Percentiles rank a stretch among this genome's conserved stretches.
phyloP scores from a whole-genome alignment of 2,329 filamentous ascomycete species.

The Coniochaeta ligniaria region DNA sequence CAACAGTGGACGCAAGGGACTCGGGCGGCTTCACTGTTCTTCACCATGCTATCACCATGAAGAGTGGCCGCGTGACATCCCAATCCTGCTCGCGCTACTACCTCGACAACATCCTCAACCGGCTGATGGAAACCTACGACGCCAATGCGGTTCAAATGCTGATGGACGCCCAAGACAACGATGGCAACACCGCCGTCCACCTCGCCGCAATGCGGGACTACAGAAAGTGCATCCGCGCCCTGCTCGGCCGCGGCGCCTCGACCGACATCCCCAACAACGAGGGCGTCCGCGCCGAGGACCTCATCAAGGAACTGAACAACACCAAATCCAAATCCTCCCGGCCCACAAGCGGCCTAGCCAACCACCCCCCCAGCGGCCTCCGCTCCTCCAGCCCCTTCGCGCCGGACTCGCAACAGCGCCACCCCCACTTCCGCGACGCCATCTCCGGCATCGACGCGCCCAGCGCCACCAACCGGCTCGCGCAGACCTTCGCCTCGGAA shows the following conservation, averaged over 20 bases:
- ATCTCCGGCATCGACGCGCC: constrained; percentile 23
- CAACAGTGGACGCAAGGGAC: constrained; percentile 74
- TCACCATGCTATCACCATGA: constrained; percentile 88
- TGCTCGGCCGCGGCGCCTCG: constrained; percentile 72
- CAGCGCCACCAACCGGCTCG: constrained; percentile 28
- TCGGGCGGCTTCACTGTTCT: constrained; percentile 81
- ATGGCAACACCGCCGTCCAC: constrained; percentile 81
- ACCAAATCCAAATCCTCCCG: constrained; percentile 51
- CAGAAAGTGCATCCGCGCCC: constrained; percentile 77
- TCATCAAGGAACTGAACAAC: constrained; percentile 71
- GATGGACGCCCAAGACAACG: constrained; percentile 74
- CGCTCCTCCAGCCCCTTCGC: constrained; percentile 70
- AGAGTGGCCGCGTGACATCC: constrained; percentile 71
- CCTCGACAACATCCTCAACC: constrained; percentile 83
- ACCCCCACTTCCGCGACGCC: constrained; percentile 45
- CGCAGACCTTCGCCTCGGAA: constrained; percentile 46
- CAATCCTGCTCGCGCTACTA: constrained; percentile 90
- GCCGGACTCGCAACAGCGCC: constrained; percentile 48
- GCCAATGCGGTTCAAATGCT: constrained; percentile 70
- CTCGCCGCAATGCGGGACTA: constrained; percentile 75
- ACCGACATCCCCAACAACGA: constrained; percentile 77
- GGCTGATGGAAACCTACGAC: constrained; percentile 70
- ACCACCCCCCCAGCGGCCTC: constrained; percentile 30
- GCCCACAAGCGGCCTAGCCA: constrained; percentile 36
- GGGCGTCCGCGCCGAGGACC: constrained; percentile 75